Conservation (phyloP, 768 basidiomycete species). For the Kwoniella bestiolae region DNA sequence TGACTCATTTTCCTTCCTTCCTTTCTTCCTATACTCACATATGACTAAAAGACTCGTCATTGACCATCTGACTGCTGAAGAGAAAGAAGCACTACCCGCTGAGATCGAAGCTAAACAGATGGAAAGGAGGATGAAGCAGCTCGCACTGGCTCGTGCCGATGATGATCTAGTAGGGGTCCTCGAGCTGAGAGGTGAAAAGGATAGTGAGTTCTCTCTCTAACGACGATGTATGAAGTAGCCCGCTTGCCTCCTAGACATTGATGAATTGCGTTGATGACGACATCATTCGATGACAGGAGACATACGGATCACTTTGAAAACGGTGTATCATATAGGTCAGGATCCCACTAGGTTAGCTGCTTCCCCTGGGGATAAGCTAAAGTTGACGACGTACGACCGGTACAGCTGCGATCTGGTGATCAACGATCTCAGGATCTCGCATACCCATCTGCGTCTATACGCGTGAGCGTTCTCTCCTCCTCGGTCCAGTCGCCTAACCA, state of each 20-base stretch:
- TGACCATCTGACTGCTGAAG: background rate
- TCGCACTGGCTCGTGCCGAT: too few species aligned
- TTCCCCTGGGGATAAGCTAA: too few species aligned
- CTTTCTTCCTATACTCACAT: too few species aligned
- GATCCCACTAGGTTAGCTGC: constrained; percentile 18
- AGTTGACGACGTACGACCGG: background rate
- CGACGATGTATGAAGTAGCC: background rate
- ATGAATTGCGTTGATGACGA: background rate
- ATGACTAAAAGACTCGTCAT: background rate
- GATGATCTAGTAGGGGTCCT: background rate
- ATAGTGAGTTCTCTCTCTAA: background rate
- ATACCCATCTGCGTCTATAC: constrained; percentile 25
- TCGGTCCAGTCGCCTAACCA: background rate
- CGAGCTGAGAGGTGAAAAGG: background rate
- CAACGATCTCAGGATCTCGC: constrained; percentile 19
- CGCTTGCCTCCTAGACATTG: too few species aligned
- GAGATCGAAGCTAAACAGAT: background rate
- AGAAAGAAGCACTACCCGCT: background rate
- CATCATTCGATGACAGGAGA: background rate
- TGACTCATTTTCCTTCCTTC: too few species aligned
- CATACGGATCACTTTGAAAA: constrained; percentile 17
- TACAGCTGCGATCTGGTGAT: constrained; percentile 26
- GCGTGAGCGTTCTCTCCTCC: constrained; percentile 1
- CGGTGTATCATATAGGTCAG: constrained; percentile 28
- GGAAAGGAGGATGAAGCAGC: background rate